Evolutionary conservation across 106 monocot species (phyloP), one percentile per base, ranked within the genome.

Genomic region (Alisma plantagoaquatica): DNA sequence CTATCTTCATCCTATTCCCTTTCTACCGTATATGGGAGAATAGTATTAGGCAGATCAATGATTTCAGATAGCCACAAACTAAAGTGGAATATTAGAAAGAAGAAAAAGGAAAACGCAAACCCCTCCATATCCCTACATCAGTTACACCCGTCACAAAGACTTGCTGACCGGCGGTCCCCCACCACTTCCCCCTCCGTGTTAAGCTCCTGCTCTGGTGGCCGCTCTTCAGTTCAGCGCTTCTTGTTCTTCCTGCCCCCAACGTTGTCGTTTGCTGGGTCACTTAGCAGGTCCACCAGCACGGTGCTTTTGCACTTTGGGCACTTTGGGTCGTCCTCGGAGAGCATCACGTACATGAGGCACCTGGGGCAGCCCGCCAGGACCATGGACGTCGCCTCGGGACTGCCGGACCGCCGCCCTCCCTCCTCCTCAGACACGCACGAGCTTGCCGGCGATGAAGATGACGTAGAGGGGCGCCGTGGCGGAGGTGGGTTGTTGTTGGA

Each of bases 301-400:
- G 80, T 51, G 56, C 78, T 84, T 59, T 88, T 78, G 84, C 94
- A 96, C 68, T 78, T 80, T 18, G 94, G 94, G 64, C 94, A 96
- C 64, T 69, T 70, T 16, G 84, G 77, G 27, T 96, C 94, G 19
- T 80, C 81, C 49, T 78, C 84, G 0, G 88, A 68, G 35, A 88
- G 77, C 88, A 96, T 96, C 25, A 96, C 94, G 27, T 96, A 92
- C 76, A 92, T 92, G 65, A 92, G 80, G 65, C 92, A 92, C 15
- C 77, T 32, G 0, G 86, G 81, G 55, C 94, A 94, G 11, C 76
- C 94, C 1, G 80, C 88, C 2, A 96, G 75, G 28, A 96, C 84
- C 94, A 96, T 96, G 17, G 94, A 81, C 33, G 66, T 56, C 2
- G 79, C 65, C 50, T 83, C 83, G 0, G 76, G 89, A 68, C 83